These are phyloP conservation scores for Botrytis hyacinthi DNA, from an alignment of 2,329 filamentous ascomycete genomes.

Conservation along the genomic window DNA sequence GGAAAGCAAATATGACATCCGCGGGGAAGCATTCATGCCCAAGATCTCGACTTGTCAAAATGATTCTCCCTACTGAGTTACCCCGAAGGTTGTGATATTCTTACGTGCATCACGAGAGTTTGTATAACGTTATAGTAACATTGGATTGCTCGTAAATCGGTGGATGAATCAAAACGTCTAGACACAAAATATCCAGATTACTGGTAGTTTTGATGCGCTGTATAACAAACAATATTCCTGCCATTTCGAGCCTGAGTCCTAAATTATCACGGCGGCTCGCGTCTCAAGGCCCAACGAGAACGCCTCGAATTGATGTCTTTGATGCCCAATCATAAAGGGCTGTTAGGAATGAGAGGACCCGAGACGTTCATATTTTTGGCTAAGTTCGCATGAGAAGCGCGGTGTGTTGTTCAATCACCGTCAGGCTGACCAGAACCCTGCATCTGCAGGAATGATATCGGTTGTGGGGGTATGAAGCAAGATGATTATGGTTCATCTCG, in stretches of 20 bases:
- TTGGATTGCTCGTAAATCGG: slow-evolving; percentile 18
- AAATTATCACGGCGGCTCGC: slow-evolving; percentile 32
- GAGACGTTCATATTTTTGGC: slow-evolving; percentile 19
- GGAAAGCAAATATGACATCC: slow-evolving; percentile 32
- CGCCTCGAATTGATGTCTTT: slow-evolving; percentile 28
- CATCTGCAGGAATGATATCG: slow-evolving; percentile 28
- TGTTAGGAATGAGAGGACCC: slow-evolving; percentile 27
- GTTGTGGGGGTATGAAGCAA: slow-evolving; percentile 26
- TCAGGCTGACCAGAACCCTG: slow-evolving; percentile 33
- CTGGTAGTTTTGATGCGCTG: slow-evolving; percentile 48
- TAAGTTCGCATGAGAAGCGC: slow-evolving; percentile 31
- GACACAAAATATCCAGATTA: slow-evolving; percentile 24
- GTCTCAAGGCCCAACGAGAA: slow-evolving; percentile 36
- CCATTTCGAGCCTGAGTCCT: slow-evolving; percentile 6
- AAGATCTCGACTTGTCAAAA: slow-evolving; percentile 23
- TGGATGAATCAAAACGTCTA: background rate
- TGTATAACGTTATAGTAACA: slow-evolving; percentile 32
- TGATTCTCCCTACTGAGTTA: slow-evolving; percentile 18
- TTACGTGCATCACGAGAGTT: slow-evolving; percentile 28
- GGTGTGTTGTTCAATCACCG: slow-evolving; percentile 33
- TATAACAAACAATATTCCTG: slow-evolving; percentile 44
- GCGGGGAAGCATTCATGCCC: slow-evolving; percentile 30
- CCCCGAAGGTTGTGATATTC: slow-evolving; percentile 20
- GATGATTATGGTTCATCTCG: slow-evolving; percentile 18
- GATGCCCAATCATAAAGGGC: slow-evolving; percentile 37